Percentiles rank a stretch among this genome's conserved stretches.
phyloP scores from a whole-genome alignment of 2,329 filamentous ascomycete genomes.

The Calonectria fujianensis region DNA sequence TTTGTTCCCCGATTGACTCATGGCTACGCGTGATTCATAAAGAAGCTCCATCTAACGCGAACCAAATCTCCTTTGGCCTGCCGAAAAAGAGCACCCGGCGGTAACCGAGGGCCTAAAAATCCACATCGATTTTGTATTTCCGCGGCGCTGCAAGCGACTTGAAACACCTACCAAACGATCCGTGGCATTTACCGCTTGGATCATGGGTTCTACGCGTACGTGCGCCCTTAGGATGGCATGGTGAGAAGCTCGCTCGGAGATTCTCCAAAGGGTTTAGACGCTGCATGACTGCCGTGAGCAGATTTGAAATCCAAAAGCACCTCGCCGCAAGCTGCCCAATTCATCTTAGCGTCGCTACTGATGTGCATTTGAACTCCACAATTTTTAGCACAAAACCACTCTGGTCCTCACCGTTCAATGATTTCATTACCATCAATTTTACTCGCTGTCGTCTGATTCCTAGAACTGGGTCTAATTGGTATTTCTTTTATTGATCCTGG shows the following conservation, averaged over 20 bases:
- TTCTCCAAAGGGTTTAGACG: slow-evolving; percentile 6
- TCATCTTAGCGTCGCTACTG: slow-evolving; percentile 1
- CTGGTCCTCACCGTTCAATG: slow-evolving; percentile 8
- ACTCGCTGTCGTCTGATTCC: not conserved
- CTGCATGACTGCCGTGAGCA: not conserved
- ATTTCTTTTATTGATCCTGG: not conserved
- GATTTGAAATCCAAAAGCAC: slow-evolving; percentile 17
- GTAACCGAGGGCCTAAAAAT: not conserved
- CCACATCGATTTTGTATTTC: not conserved
- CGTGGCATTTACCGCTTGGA: not conserved
- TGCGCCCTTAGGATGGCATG: slow-evolving; percentile 12
- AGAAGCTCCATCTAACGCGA: no score
- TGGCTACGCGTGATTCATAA: not conserved
- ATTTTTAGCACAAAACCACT: slow-evolving; percentile 13
- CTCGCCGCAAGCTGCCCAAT: slow-evolving; percentile 14
- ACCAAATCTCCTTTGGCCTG: not conserved
- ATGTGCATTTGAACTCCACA: not conserved
- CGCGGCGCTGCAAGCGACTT: not conserved
- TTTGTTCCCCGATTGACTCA: not conserved
- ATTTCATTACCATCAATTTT: slow-evolving; percentile 24
- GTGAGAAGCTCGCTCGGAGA: slow-evolving; percentile 5
- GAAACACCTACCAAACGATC: not conserved
- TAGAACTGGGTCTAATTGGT: not conserved
- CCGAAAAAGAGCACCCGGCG: not conserved
- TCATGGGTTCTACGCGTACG: not conserved